Base-by-base conservation (phyloP, 768 basidiomycete species). In the Lanmaoa pseudosensibilis region DNA sequence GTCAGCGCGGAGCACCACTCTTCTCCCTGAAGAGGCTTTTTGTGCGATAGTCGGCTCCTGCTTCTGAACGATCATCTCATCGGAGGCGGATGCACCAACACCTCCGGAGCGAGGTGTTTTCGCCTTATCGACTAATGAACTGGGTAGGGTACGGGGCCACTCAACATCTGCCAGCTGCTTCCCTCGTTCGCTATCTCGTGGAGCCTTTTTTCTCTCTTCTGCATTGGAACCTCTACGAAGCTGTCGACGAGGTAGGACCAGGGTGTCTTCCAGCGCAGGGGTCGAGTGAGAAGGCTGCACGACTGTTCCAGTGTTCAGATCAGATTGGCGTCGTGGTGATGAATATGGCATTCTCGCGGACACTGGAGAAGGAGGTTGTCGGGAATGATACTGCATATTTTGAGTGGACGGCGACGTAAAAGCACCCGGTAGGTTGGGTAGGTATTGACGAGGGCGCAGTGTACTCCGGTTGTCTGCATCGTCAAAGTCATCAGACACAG, bases 401-500 rank as follows among this genome's bases (percentile, higher is more conserved):
- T 73, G 74, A 36, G 81, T 75, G 25, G 82, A 78, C n/a, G 67
- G 33, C 2, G 56, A 52, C 12, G 49, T 65, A 65, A 57, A 77
- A 70, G 58, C 51, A 68, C 61, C 53, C 50, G 63, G 57, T 56
- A 65, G 51, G 64, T 68, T 64, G 13, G 73, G 63, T 16, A 47
- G 30, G 52, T 56, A 63, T 50, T 76, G 73, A 39, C 75, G 72
- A 34, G 79, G 72, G 41, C 81, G 77, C 36, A 78, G 63, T 36
- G 78, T 74, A 37, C 52, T 84, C 79, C 56, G 79, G 74, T 65
- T 67, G 33, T 85, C 85, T 46, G 75, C 75, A 68, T 81, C 79
- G 46, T 90, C 86, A 48, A 83, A 70, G 67, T 89, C 88, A 62
- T 79, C 77, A 45, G 76, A 78, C 49, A 76, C 73, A 16, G 63